These are phyloP conservation scores for Ulmus americana DNA, from an alignment of 331 rosid genomes.

Conservation along the genomic window DNA sequence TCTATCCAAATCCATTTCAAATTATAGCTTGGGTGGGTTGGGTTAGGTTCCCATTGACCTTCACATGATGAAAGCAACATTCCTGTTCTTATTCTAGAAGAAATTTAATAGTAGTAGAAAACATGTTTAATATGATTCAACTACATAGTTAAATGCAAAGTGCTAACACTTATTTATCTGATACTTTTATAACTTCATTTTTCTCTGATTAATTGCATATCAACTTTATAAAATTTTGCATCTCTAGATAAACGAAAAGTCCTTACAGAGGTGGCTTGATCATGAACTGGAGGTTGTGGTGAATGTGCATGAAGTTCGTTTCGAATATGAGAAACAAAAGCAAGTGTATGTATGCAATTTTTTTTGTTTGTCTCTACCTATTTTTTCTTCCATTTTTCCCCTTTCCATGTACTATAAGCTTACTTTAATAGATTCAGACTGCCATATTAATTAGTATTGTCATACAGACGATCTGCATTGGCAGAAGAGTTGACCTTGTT, in stretches of 20 bases:
- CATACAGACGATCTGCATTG: constrained; percentile 49
- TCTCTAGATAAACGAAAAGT: constrained; percentile 33
- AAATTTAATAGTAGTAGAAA: background rate
- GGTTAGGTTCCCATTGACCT: constrained; percentile 3
- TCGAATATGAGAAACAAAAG: constrained; percentile 55
- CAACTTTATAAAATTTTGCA: background rate
- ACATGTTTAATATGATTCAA: background rate
- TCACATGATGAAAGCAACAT: constrained; percentile 7
- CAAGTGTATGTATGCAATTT: constrained; percentile 45
- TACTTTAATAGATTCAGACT: constrained; percentile 1
- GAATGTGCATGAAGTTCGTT: constrained; percentile 61
- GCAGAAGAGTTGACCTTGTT: constrained; percentile 56
- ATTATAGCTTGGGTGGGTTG: background rate
- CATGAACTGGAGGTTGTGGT: constrained; percentile 67
- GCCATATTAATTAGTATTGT: constrained; percentile 16
- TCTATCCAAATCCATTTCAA: background rate
- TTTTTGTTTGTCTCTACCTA: constrained; percentile 1
- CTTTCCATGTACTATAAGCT: background rate
- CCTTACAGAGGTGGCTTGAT: constrained; percentile 53
- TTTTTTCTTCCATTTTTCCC: background rate
- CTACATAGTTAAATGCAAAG: background rate
- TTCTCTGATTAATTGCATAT: background rate
- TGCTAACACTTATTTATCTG: background rate
- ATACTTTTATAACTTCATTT: background rate
- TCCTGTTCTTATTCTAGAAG: background rate